Conservation (phyloP, 2,329 filamentous ascomycete species). For the Acephala macrosclerotiorum region DNA sequence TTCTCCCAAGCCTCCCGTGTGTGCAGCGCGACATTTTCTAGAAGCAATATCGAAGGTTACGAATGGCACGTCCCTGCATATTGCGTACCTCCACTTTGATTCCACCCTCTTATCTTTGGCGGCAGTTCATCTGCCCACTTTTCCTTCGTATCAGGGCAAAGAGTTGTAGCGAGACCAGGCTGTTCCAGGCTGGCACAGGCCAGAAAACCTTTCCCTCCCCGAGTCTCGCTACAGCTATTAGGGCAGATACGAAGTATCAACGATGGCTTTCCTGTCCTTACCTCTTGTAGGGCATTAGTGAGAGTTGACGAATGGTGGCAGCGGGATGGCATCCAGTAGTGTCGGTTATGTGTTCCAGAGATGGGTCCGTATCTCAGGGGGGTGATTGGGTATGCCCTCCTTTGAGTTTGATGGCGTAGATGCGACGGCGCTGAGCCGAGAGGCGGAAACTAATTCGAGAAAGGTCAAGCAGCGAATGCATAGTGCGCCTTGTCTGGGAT, state of each 20-base stretch:
- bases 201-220: no score
- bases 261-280: neutral
- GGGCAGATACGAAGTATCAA: no score
- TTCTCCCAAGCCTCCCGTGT: no score
- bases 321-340: neutral
- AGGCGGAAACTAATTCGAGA: neutral
- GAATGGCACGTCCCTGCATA: neutral
- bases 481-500: conserved; percentile 3
- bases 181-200: no score
- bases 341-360: conserved; percentile 1
- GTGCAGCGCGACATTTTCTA: no score
- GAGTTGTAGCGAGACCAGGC: no score
- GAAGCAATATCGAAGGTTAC: no score
- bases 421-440: neutral
- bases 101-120: neutral
- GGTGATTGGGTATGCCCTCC: neutral
- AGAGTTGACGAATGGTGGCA: neutral
- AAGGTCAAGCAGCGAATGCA: neutral
- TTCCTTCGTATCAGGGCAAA: no score
- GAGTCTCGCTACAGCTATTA: no score
- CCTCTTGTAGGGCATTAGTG: neutral
- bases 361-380: neutral
- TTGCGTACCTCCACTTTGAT: no score
- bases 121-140: conserved; percentile 1
- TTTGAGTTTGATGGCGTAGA: conserved; percentile 5